Base-by-base conservation (phyloP, 2,329 filamentous ascomycete genomes). In the Sclerotinia trifoliorum region DNA sequence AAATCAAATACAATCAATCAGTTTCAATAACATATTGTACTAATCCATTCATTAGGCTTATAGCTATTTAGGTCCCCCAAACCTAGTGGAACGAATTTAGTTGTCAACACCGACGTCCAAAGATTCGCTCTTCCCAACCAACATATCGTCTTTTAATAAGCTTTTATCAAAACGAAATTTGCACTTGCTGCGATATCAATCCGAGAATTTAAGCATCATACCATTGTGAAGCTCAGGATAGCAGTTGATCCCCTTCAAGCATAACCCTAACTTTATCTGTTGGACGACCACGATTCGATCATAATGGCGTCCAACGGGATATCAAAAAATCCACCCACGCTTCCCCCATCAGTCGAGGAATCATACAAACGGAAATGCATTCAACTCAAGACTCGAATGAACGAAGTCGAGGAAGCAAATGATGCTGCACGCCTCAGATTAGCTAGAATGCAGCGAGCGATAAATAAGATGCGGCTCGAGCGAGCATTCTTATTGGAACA, bases 321-420 rank as follows among this genome's bases (percentile, higher is more conserved):
- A 39, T 65, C 66, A 17, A 65, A 76, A 78, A 81, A 81, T 70
- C 86, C 86, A 42, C 86, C 87, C 21, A 80, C 86, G 52, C 83
- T 90, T 5, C 93, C 94, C 26, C 94, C 95, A 21, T 96, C 93
- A 21, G 93, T 98, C 71, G 94, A 99, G 80, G 90, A 94, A 78
- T 94, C 94, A 63, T 99, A 98, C 81, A 93, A 95, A 76, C 88
- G 92, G 72, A 98, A 99, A 87, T 98, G 94, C 80, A 93, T 97
- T 78, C 91, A 96, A 75, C 86, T 99, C 29, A 96, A 96, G 81
- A 91, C 92, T 75, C 91, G 95, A 70, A 92, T 95, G 72, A 91
- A 89, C 78, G 94, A 97, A 78, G 92, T 98, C 75, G 94, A 98
- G 78, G 89, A 93, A 70, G 90, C 93, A 77, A 97, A 97, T 79